These are phyloP conservation scores for Lachancea kluyveri DNA, from an alignment of 805 yeast species.

Conservation along the genomic window DNA sequence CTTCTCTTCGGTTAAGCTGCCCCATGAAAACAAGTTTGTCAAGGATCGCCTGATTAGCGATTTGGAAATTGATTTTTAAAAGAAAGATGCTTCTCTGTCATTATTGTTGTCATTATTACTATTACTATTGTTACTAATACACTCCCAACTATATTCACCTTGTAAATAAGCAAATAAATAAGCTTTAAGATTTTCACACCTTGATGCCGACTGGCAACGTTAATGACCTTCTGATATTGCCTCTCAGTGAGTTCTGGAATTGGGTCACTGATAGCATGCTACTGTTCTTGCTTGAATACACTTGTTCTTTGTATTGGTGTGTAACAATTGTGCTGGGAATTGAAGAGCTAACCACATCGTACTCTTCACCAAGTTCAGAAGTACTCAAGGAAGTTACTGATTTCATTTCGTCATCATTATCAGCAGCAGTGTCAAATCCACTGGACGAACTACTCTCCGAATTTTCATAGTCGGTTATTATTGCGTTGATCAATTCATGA, in stretches of 20 bases:
- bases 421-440: constrained; percentile 4
- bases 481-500: constrained; percentile 10
- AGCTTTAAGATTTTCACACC: constrained; percentile 15
- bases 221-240: constrained; percentile 22
- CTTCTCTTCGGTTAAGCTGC: constrained; percentile 9
- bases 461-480: constrained; percentile 11
- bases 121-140: no score
- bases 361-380: not conserved
- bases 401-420: constrained; percentile 1
- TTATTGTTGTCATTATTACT: no score
- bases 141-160: no score
- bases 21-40: constrained; percentile 11
- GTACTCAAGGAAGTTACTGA: constrained; percentile 4
- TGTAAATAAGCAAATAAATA: no score
- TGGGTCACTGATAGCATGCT: constrained; percentile 18
- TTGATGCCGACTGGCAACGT: constrained; percentile 29
- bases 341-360: not conserved
- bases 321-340: not conserved
- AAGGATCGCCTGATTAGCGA: constrained; percentile 8
- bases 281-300: constrained; percentile 4
- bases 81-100: no score
- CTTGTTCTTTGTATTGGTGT: not conserved
- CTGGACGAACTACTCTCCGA: constrained; percentile 3
- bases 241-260: constrained; percentile 5
- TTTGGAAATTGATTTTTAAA: not conserved